phyloP scores from a whole-genome alignment of 495 filamentous ascomycete species.

The Penicillium canescens region DNA sequence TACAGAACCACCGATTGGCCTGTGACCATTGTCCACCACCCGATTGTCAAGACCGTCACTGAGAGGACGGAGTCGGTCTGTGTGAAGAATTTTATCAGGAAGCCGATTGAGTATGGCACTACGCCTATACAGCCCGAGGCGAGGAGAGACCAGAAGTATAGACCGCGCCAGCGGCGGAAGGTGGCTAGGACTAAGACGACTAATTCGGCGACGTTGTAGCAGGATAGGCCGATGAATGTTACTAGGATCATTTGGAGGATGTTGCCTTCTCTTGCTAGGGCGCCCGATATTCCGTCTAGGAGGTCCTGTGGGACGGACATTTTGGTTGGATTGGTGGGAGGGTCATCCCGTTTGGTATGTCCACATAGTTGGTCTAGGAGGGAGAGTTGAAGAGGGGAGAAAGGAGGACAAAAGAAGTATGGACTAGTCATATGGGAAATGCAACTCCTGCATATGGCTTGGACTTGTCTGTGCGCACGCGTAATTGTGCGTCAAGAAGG shows the following conservation, averaged over 20 bases:
- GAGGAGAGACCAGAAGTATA: constrained; percentile 57
- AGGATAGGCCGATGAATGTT: constrained; percentile 48
- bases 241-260: constrained; percentile 37
- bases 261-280: constrained; percentile 25
- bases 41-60: constrained; percentile 47
- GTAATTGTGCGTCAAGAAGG: too few species aligned
- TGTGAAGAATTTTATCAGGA: constrained; percentile 53
- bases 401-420: constrained; percentile 3
- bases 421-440: constrained; percentile 6
- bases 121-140: constrained; percentile 44
- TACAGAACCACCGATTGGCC: constrained; percentile 54
- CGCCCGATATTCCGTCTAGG: constrained; percentile 40
- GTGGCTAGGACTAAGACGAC: constrained; percentile 50
- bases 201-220: constrained; percentile 53
- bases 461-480: not conserved
- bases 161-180: constrained; percentile 51
- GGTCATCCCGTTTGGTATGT: constrained; percentile 22
- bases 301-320: constrained; percentile 27
- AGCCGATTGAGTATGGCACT: constrained; percentile 52
- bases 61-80: constrained; percentile 31
- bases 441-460: not conserved
- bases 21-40: constrained; percentile 57
- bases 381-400: not conserved
- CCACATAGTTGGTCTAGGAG: constrained; percentile 15
- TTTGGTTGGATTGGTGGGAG: not conserved